Evolutionary conservation across 2,329 filamentous ascomycete species (phyloP), one percentile per base, ranked within the genome.

Genomic region (Pyrenochaeta sp.): DNA sequence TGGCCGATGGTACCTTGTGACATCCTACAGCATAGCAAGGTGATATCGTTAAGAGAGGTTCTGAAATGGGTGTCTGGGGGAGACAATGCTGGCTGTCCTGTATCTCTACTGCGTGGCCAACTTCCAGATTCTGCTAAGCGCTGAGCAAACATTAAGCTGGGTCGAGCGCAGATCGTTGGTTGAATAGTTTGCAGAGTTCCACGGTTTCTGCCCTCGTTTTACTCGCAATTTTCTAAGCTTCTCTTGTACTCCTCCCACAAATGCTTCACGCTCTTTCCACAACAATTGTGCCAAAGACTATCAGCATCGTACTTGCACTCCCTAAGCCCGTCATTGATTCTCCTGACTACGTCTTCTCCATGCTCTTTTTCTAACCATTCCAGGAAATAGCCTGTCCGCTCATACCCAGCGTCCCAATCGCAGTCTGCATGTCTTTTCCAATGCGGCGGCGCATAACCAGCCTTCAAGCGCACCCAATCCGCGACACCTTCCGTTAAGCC

Each of bases 401-500:
- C 90, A 78, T 98, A 98, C 0, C 93, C 93, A 39, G 84, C 86
- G 76, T 97, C 92, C 93, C 93, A 97, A n/a, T 85, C 83, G 19
- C 85, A 85, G 19, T 82, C 79, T 2, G 76, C 74, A 25, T 82
- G 80, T 42, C 78, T 78, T 73, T 87, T 89, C 94, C 94, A 98
- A 79, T 97, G 93, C 49, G 91, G 91, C 40, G 94, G 92, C 8
- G 83, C 86, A 28, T 96, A 83, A 0, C 85, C 85, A 49, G 89
- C 89, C 63, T 87, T 88, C 59, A 98, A 80, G 2, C 94, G 86
- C 25, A 98, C 93, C 86, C 92, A 98, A 78, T 98, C 95, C 22
- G 94, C 94, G 52, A 98, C 87, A 0, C 94, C 94, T 78, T 98
- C 94, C 54, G 96, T 89, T 46, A 98, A 78, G 0, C 95, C 95